Evolutionary conservation across 2,329 filamentous ascomycete species (phyloP), one percentile per base, ranked within the genome.

Genomic region (Balansia obtecta): DNA sequence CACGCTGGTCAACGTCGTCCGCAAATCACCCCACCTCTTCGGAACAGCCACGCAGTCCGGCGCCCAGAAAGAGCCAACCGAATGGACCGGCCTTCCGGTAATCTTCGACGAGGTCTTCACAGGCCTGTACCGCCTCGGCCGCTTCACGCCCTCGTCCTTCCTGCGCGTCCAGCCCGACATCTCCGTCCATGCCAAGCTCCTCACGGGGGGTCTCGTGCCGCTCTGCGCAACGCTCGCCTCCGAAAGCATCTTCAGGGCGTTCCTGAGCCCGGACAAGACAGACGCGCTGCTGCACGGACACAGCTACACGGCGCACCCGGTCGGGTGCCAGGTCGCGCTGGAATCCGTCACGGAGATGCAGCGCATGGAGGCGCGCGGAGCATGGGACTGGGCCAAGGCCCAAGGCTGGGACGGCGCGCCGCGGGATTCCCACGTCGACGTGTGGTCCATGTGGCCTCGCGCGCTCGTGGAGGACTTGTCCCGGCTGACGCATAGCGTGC

Each of bases 61-160:
- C 38, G 51, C 58, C 9, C 7, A 12, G 27, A 10, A 46, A 39
- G 56, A 60, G 34, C 47, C 57, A 33, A 59, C 57, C 9, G 55
- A 69, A 32, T 94, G 88, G 88, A 72, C 73, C 1, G 86, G 88
- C 2, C 75, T 94, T 4, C 88, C 88, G 0, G 70, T 94, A 39
- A 73, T 94, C 57, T 88, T 88, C 56, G 88, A 95, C 61, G 88
- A 94, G 62, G 88, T 94, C 37, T 94, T 95, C 66, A 91, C 87
- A 0, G 88, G 88, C 1, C 71, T 94, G 4, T 90, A 90, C 63
- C 85, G 88, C 12, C 79, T 95, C 0, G 88, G 88, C 2, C 78
- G 82, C 39, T 80, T 83, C 60, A 82, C 78, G 1, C 75, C 86
- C 0, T 79, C 85, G 0, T 82, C 82, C 0, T 86, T 91, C 63